phyloP scores from a whole-genome alignment of 2,329 filamentous ascomycete species.

The Cercospora sp. region DNA sequence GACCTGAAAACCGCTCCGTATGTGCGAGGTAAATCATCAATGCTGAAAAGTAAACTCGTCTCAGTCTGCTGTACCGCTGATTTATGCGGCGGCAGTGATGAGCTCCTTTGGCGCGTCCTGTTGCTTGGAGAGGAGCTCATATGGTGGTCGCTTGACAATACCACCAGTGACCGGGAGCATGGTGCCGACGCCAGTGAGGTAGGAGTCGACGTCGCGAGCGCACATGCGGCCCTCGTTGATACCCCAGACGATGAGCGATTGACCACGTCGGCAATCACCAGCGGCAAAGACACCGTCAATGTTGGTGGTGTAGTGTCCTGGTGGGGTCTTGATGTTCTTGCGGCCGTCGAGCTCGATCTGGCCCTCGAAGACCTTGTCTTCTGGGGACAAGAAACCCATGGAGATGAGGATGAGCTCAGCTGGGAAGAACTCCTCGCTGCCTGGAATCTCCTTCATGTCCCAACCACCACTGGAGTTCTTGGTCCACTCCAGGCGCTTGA shows the following conservation, averaged over 20 bases:
- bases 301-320: slow-evolving; percentile 86
- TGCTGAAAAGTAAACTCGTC: slow-evolving; percentile 2
- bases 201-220: slow-evolving; percentile 87
- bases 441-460: slow-evolving; percentile 98
- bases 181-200: slow-evolving; percentile 73
- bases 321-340: slow-evolving; percentile 93
- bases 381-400: slow-evolving; percentile 95
- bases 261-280: slow-evolving; percentile 90
- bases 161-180: slow-evolving; percentile 87
- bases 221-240: slow-evolving; percentile 96
- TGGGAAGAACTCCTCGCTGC: slow-evolving; percentile 92
- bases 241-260: slow-evolving; percentile 96
- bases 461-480: slow-evolving; percentile 85
- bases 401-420: slow-evolving; percentile 91
- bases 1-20: neutral
- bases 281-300: slow-evolving; percentile 87
- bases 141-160: slow-evolving; percentile 81
- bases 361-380: slow-evolving; percentile 83
- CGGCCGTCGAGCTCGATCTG: slow-evolving; percentile 86
- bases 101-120: slow-evolving; percentile 43
- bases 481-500: slow-evolving; percentile 92
- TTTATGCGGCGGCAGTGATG: slow-evolving; percentile 33
- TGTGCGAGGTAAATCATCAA: slow-evolving; percentile 13
- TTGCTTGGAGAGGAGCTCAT: slow-evolving; percentile 61
- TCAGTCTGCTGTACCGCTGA: neutral